phyloP scores from a whole-genome alignment of 257 asterid species.

The Przewalskia tangutica region DNA sequence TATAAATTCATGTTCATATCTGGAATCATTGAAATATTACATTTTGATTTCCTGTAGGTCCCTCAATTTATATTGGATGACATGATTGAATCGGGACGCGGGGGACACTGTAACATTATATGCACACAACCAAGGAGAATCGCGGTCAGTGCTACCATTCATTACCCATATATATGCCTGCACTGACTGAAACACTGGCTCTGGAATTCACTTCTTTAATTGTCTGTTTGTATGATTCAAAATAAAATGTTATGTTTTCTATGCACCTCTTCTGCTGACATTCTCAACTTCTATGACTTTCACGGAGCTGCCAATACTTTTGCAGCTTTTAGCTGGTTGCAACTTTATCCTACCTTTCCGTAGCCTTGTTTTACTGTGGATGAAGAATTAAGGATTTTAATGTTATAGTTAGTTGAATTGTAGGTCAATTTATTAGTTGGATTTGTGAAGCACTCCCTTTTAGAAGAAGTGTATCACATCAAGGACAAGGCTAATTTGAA shows the following conservation, averaged over 20 bases:
- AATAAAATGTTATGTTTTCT: not conserved
- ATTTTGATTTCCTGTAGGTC: constrained; percentile 46
- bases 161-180: not conserved
- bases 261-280: not conserved
- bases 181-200: not conserved
- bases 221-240: not conserved
- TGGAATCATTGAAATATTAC: not conserved
- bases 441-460: not conserved
- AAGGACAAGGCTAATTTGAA: not conserved
- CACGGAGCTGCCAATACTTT: not conserved
- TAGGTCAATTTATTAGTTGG: not conserved
- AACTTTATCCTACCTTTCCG: not conserved
- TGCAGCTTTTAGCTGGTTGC: not conserved
- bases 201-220: not conserved
- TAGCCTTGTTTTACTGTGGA: not conserved
- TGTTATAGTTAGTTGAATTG: not conserved
- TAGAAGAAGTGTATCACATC: not conserved
- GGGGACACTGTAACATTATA: constrained; percentile 74
- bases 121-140: constrained; percentile 99
- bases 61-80: constrained; percentile 92
- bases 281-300: not conserved
- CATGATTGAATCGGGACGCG: constrained; percentile 87
- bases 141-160: constrained; percentile 25
- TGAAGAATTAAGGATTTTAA: not conserved
- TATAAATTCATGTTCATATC: not conserved